These are phyloP conservation scores for Apiotrichum domesticum DNA, from an alignment of 1,284 basidiomycete genomes.

Conservation along the genomic window DNA sequence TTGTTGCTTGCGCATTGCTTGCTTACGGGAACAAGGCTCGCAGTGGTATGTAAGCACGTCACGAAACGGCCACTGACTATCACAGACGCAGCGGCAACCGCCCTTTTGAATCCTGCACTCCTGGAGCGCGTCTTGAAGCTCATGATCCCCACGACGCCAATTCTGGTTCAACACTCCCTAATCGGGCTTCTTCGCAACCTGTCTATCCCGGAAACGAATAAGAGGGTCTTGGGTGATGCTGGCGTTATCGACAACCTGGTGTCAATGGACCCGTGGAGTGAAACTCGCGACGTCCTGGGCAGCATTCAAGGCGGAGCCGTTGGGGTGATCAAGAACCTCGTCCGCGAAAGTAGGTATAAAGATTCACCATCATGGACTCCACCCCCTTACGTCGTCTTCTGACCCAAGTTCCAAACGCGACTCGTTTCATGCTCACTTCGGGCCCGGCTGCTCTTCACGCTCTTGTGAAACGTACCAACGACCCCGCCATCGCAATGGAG, in stretches of 20 bases:
- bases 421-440: slow-evolving; percentile 14
- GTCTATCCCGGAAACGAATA: slow-evolving; percentile 62
- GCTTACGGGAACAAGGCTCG: slow-evolving; percentile 51
- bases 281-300: slow-evolving; percentile 68
- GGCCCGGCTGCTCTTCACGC: slow-evolving; percentile 61
- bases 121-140: slow-evolving; percentile 49
- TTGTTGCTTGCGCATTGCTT: slow-evolving; percentile 48
- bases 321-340: slow-evolving; percentile 77
- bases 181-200: slow-evolving; percentile 78
- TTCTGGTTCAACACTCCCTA: slow-evolving; percentile 77
- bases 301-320: slow-evolving; percentile 82
- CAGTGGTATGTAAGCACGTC: slow-evolving; percentile 54
- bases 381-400: too few species aligned
- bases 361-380: not conserved
- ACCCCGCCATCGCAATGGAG: slow-evolving; percentile 77
- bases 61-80: too few species aligned
- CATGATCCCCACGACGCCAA: slow-evolving; percentile 53
- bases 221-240: slow-evolving; percentile 57
- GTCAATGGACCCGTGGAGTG: slow-evolving; percentile 64
- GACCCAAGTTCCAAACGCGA: slow-evolving; percentile 7
- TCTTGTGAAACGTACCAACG: slow-evolving; percentile 71
- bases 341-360: slow-evolving; percentile 5
- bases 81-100: slow-evolving; percentile 4
- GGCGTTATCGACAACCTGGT: slow-evolving; percentile 60
- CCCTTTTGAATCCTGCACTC: slow-evolving; percentile 1